These are phyloP conservation scores for Leccinum truebloodii DNA, from an alignment of 768 basidiomycete genomes.

Conservation along the genomic window DNA sequence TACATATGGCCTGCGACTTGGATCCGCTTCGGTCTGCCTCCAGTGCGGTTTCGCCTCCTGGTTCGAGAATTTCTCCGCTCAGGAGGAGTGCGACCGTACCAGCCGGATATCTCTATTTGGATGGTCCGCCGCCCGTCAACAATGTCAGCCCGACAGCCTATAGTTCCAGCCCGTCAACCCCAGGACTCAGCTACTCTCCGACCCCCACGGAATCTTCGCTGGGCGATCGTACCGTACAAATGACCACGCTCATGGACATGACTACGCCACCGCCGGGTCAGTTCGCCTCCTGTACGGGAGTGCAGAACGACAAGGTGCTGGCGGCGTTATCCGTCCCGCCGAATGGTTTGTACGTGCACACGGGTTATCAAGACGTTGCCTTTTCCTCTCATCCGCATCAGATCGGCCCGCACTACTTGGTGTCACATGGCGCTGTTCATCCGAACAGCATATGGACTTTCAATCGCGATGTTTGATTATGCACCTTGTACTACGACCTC, in stretches of 20 bases:
- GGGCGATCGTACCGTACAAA: constrained; percentile 57
- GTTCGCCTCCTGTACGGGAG: constrained; percentile 36
- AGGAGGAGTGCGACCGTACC: constrained; percentile 47
- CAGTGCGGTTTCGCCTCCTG: constrained; percentile 14
- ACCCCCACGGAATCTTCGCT: constrained; percentile 58
- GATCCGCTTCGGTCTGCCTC: constrained; percentile 4
- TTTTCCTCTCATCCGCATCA: constrained; percentile 11
- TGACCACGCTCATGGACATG: constrained; percentile 52
- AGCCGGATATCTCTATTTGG: constrained; percentile 29
- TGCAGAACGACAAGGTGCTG: constrained; percentile 38
- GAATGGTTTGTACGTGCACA: constrained; percentile 22
- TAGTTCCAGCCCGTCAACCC: constrained; percentile 49
- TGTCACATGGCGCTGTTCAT: constrained; percentile 17
- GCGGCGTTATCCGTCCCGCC: constrained; percentile 19
- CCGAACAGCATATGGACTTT: constrained; percentile 17
- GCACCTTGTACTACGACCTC: constrained; percentile 3
- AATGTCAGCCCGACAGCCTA: constrained; percentile 28
- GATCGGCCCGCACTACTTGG: constrained; percentile 14
- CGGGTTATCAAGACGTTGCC: constrained; percentile 16
- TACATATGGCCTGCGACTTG: background rate
- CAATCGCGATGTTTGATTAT: constrained; percentile 16
- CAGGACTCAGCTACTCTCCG: constrained; percentile 58
- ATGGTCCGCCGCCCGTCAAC: constrained; percentile 12
- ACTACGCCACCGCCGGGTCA: constrained; percentile 36
- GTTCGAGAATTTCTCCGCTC: constrained; percentile 28